Evolutionary conservation across 148 eudicot species (phyloP).

Genomic region (Polygonum maritimum): DNA sequence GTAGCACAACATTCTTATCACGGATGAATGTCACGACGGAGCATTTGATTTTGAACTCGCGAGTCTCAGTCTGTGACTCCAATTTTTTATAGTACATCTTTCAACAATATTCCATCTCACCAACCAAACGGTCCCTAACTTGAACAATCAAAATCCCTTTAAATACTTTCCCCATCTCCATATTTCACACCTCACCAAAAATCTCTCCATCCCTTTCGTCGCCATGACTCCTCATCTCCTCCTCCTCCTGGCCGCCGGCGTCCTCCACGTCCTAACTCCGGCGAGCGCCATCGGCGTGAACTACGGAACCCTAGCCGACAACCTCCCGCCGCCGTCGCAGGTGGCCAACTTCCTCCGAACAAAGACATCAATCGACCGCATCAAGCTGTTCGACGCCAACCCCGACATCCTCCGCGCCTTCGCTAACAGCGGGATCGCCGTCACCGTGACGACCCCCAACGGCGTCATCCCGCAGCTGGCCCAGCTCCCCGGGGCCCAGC

Average conservation of each 20-base stretch:
- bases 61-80: too few relatives aligned
- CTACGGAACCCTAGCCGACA: slow-evolving; percentile 66
- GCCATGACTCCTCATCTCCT: slow-evolving; percentile 5
- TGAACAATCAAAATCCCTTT: too few relatives aligned
- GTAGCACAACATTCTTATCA: too few relatives aligned
- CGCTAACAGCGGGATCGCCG: slow-evolving; percentile 33
- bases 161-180: neutral
- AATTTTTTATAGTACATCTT: too few relatives aligned
- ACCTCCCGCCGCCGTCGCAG: slow-evolving; percentile 54
- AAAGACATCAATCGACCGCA: slow-evolving; percentile 36
- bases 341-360: slow-evolving; percentile 49
- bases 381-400: slow-evolving; percentile 62
- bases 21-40: too few relatives aligned
- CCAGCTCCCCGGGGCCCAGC: slow-evolving; percentile 28
- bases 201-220: neutral
- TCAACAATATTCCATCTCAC: too few relatives aligned
- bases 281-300: slow-evolving; percentile 43
- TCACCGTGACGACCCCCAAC: slow-evolving; percentile 55
- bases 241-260: neutral
- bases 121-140: too few relatives aligned
- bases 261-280: neutral
- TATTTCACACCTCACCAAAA: neutral
- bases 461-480: slow-evolving; percentile 32
- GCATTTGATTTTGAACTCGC: too few relatives aligned
- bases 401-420: slow-evolving; percentile 50